Evolutionary conservation across 495 filamentous ascomycete species (phyloP).

Genomic region (Neurospora sp.): DNA sequence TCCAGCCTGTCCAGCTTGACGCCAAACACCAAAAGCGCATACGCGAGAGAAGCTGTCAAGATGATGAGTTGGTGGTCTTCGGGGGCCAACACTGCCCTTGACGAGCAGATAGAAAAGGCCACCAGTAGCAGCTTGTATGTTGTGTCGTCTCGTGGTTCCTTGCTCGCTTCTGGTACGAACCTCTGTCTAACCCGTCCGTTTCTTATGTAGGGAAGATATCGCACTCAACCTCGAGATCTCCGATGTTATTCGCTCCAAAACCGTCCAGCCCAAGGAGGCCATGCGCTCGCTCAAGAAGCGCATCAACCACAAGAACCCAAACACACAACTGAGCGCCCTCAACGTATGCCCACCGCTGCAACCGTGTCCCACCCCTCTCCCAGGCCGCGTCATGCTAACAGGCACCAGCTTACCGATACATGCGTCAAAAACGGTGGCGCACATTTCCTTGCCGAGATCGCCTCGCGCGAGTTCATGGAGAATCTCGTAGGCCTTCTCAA

Average conservation of each 20-base stretch:
- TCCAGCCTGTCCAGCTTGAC: slow-evolving; percentile 1
- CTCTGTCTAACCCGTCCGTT: slow-evolving; percentile 10
- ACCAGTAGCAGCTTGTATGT: slow-evolving; percentile 84
- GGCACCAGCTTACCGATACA: slow-evolving; percentile 70
- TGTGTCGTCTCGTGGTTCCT: neutral
- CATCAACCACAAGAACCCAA: slow-evolving; percentile 93
- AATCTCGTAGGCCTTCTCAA: slow-evolving; percentile 86
- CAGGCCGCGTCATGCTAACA: slow-evolving; percentile 9
- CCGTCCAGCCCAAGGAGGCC: slow-evolving; percentile 90
- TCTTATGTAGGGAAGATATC: slow-evolving; percentile 73
- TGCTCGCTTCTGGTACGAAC: neutral
- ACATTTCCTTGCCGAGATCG: slow-evolving; percentile 93
- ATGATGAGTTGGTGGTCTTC: slow-evolving; percentile 93
- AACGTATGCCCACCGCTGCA: slow-evolving; percentile 47
- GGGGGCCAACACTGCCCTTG: slow-evolving; percentile 65
- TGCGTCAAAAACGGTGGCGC: slow-evolving; percentile 96
- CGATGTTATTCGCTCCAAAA: slow-evolving; percentile 91
- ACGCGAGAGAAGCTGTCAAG: slow-evolving; percentile 13
- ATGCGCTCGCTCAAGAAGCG: slow-evolving; percentile 92
- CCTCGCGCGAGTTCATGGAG: slow-evolving; percentile 96
- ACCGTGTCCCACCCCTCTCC: neutral
- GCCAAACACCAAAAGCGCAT: neutral
- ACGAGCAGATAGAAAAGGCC: slow-evolving; percentile 92
- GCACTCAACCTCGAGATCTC: slow-evolving; percentile 95
- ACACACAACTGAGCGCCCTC: slow-evolving; percentile 84